Percentiles rank a stretch among this genome's conserved stretches.
phyloP scores from a whole-genome alignment of 805 yeast species.

The Myxozyma geophila region DNA sequence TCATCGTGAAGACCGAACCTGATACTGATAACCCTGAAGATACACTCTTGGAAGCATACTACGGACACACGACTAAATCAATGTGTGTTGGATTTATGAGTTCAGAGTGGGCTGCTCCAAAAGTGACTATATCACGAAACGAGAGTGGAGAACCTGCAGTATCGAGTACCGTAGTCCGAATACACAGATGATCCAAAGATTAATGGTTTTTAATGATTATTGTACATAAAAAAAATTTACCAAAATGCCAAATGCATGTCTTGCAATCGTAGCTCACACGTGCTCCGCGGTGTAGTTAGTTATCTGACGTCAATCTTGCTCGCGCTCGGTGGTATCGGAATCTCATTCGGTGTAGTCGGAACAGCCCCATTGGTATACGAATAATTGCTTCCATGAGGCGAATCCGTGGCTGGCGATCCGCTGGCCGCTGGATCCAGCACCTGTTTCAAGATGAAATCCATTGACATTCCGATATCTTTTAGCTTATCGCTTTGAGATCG shows the following conservation, averaged over 20 bases:
- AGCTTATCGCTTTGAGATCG: constrained; percentile 30
- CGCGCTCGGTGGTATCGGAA: no score
- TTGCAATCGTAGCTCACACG: no score
- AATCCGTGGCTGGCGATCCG: neutral
- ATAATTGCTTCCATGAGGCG: neutral
- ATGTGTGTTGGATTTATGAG: constrained; percentile 24
- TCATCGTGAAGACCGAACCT: constrained; percentile 15
- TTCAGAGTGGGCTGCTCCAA: neutral
- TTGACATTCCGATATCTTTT: constrained; percentile 35
- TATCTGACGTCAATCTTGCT: no score
- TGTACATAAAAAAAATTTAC: neutral
- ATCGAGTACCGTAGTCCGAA: neutral
- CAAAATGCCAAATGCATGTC: no score
- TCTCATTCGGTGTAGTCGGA: no score
- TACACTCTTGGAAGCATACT: constrained; percentile 4
- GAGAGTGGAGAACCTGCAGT: neutral
- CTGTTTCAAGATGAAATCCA: constrained; percentile 33
- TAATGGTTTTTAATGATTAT: neutral
- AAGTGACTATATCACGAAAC: constrained; percentile 17
- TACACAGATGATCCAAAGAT: neutral
- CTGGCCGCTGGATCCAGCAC: constrained; percentile 17
- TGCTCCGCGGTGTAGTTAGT: no score
- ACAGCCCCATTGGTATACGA: neutral
- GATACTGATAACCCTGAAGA: constrained; percentile 3
- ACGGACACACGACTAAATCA: constrained; percentile 32